Base-by-base conservation (phyloP, 495 filamentous ascomycete species). In the Podospora comata region DNA sequence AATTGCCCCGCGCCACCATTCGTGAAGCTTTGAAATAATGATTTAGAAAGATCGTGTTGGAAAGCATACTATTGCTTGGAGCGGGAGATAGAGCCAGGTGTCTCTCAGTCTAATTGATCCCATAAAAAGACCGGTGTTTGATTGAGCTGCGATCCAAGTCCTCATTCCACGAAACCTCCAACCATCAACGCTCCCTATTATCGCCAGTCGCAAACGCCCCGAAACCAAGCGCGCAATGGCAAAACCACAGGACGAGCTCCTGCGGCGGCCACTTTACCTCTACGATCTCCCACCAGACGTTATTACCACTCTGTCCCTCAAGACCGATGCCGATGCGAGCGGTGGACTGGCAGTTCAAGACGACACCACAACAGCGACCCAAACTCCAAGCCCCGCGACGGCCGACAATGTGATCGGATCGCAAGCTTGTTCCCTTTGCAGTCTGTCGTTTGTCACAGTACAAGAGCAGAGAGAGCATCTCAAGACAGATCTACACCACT, bases 401-500 rank as follows among this genome's bases (percentile, higher is more conserved):
- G 28, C 73, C 23, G 75, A 77, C 60, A 78, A 68, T 65, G 44
- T 86, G 39, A 83, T 86, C 54, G 87, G 87, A 3, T 85, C 92
- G 3, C 93, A 91, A 55, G 86, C 91, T 26, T 99, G 95, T 74
- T 85, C 89, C 4, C 87, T 98, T 18, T 99, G 95, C 79, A 83
- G 84, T 34, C 82, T 92, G 19, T 80, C 84, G 0, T 95, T 92
- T 72, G 70, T 78, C 28, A 90, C 82, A 28, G 87, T 97, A 28
- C 84, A 89, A 72, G 93, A 97, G 63, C 96, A 99, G 72, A 86
- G 91, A 58, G 84, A 85, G 64, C 95, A 99, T 81, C 87, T 91
- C 28, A 89, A 90, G 65, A 96, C 94, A n/a, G 95, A 99, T 76
- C 84, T 94, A 60, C 95, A 99, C 78, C 85, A 90, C 65, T 98